Evolutionary conservation across 129 eudicot species (phyloP), one percentile per base, ranked within the genome.

Genomic region (Silybum marianum): DNA sequence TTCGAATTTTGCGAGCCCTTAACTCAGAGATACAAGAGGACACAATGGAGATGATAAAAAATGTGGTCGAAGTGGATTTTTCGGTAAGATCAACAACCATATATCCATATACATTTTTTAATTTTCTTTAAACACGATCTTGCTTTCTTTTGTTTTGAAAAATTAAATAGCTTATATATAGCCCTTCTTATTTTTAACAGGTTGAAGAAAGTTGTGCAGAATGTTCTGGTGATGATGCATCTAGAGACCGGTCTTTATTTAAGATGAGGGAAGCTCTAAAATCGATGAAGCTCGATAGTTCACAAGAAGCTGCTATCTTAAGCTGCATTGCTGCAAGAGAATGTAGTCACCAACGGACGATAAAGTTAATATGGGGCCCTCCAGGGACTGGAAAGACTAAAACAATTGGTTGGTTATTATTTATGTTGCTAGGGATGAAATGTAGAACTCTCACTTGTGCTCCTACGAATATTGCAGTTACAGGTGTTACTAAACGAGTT

Each of bases 371-470:
- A 24, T 92, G 97, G 95, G 97, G 97, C 3, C 97, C 95, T 0
- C 97, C 97, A 2, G 95, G 95, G 36, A 92, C 95, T 23, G 93
- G 95, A 21, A 92, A 90, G 81, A 92, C 95, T 11, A 90, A 90
- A 34, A 90, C 91, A 14, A 78, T 85, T 46, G 82, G 83, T 6
- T 25, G 82, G 0, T 78, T 92, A 16, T 77, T 90, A 74, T 79
- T 9, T 83, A 65, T 42, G 21, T 84, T 93, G 32, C 32, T 85
- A 44, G 73, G 38, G n/a, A 69, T 84, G 79, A 90, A 86, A 60
- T 80, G 86, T 72, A 82, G 90, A 72, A 90, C 97, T 4, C 68
- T 90, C 12, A 85, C 88, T 19, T 90, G 96, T 86, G 90, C 96
- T 18, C 97, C 97, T 2, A 93, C 97, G 2, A 90, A 87, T 77